Conservation (phyloP, 106 monocot species). For the Ottelia alismoides region DNA sequence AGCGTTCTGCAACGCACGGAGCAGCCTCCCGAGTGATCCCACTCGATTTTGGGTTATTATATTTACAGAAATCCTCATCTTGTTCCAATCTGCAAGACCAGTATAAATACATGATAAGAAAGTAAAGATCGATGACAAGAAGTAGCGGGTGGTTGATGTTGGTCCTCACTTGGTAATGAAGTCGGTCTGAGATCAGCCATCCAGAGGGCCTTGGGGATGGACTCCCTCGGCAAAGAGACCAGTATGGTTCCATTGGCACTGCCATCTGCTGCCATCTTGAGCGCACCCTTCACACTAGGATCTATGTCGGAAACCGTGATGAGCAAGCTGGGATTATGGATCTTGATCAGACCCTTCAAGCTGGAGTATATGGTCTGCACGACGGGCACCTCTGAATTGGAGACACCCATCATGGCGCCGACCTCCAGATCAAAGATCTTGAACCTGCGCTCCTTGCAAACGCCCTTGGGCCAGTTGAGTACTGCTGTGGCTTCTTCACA, state of each 20-base stretch:
- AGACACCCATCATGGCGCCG: conserved; percentile 50
- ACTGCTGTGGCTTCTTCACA: conserved; percentile 57
- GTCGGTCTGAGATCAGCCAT: conserved; percentile 71
- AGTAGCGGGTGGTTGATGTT: too few relatives aligned
- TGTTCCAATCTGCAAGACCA: conserved; percentile 95
- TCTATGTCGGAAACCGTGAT: conserved; percentile 56
- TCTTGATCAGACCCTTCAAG: conserved; percentile 68
- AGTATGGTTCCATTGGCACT: conserved; percentile 39
- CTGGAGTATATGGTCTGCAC: conserved; percentile 82
- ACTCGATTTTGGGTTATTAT: conserved; percentile 92
- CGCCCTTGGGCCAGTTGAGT: conserved; percentile 73
- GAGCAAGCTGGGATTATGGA: conserved; percentile 81
- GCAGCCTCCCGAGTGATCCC: conserved; percentile 54
- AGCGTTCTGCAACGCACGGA: conserved; percentile 59
- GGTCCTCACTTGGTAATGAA: conserved; percentile 71
- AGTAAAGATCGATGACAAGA: too few relatives aligned
- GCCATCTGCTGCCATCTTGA: conserved; percentile 65
- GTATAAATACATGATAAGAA: too few relatives aligned
- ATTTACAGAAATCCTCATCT: conserved; percentile 77
- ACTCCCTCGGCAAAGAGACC: conserved; percentile 44
- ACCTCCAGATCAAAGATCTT: conserved; percentile 88
- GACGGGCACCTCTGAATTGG: conserved; percentile 70
- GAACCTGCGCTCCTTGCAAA: conserved; percentile 91
- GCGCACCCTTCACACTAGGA: conserved; percentile 54
- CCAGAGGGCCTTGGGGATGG: conserved; percentile 77